phyloP scores from a whole-genome alignment of 2,329 filamentous ascomycete species.

The Aspergillus niger region DNA sequence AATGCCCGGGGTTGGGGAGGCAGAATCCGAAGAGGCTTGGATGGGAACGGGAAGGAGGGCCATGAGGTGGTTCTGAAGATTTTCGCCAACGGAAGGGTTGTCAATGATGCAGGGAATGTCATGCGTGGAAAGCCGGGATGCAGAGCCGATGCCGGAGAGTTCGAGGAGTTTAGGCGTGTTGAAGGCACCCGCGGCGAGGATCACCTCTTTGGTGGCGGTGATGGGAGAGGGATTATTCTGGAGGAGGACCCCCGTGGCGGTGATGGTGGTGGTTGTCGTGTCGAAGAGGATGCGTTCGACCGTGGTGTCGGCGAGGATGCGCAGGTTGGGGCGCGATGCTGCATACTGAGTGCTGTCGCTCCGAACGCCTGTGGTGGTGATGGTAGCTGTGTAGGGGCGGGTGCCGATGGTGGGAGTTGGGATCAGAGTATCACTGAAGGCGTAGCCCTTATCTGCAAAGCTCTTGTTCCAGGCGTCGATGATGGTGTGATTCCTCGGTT shows the following conservation, averaged over 20 bases:
- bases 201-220: constrained; percentile 2
- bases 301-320: too few species aligned
- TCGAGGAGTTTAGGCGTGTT: constrained; percentile 4
- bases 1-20: neutral
- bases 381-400: too few species aligned
- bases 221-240: neutral
- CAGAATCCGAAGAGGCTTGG: neutral
- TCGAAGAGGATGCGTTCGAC: too few species aligned
- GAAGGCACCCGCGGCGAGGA: neutral
- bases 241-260: neutral
- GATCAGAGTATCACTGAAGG: too few species aligned
- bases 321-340: too few species aligned
- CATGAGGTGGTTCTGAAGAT: constrained; percentile 2
- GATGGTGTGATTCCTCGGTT: too few species aligned
- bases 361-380: too few species aligned
- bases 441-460: too few species aligned
- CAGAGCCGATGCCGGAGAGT: neutral
- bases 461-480: too few species aligned
- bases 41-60: constrained; percentile 13
- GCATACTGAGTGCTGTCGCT: too few species aligned
- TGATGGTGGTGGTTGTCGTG: neutral
- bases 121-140: neutral
- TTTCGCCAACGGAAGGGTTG: constrained; percentile 5
- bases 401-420: too few species aligned
- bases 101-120: neutral